Conservation (phyloP, 257 asterid genomes). For the Eucommia ulmoides region DNA sequence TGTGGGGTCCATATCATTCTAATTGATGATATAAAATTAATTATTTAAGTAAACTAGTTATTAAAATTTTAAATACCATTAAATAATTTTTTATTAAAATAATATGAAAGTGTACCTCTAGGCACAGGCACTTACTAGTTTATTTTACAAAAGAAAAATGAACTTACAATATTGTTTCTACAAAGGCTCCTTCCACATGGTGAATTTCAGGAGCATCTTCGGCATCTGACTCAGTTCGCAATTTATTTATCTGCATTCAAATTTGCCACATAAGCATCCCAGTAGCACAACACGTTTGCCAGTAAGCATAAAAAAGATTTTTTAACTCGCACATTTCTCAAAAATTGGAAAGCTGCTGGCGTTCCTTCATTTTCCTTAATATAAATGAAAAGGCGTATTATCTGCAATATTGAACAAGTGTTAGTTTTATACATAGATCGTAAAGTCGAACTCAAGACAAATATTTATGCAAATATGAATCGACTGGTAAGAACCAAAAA, state of each 20-base stretch:
- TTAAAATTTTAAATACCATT: too few relatives aligned
- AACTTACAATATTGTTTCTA: conserved; percentile 80
- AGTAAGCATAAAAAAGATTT: not conserved
- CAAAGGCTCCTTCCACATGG: conserved; percentile 95
- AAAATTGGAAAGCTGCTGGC: conserved; percentile 70
- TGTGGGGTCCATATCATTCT: too few relatives aligned
- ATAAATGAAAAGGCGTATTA: conserved; percentile 70
- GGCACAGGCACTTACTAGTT: too few relatives aligned
- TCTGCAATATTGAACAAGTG: conserved; percentile 38
- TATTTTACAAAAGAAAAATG: too few relatives aligned
- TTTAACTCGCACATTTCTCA: conserved; percentile 68
- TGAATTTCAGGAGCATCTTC: conserved; percentile 71
- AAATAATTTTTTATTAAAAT: too few relatives aligned
- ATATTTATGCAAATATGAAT: not conserved
- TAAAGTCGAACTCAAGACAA: not conserved
- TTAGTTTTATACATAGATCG: conserved; percentile 5
- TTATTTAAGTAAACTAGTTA: too few relatives aligned
- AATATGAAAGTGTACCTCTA: too few relatives aligned
- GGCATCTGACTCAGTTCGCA: conserved; percentile 56
- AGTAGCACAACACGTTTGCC: conserved; percentile 8
- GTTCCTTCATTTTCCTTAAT: conserved; percentile 78
- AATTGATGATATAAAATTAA: too few relatives aligned
- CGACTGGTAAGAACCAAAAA: not conserved
- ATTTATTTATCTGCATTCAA: conserved; percentile 56
- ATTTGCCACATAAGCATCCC: conserved; percentile 4